These are phyloP conservation scores for Exophiala viscosa DNA, from an alignment of 2,329 filamentous ascomycete species.

Conservation along the genomic window DNA sequence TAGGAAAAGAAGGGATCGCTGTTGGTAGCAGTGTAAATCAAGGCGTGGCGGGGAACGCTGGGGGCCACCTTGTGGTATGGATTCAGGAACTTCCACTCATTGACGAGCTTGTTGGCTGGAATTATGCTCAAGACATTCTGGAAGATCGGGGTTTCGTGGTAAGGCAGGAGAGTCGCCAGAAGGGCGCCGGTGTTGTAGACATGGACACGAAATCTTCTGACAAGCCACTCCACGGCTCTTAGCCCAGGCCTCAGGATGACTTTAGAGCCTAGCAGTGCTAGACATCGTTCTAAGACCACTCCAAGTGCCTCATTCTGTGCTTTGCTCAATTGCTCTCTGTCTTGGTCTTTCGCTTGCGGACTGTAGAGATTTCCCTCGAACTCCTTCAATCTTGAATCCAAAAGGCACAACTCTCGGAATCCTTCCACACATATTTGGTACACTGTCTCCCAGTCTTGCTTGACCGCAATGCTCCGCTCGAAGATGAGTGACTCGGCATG, in stretches of 20 bases:
- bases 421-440: conserved; percentile 84
- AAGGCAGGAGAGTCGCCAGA: conserved; percentile 84
- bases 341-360: conserved; percentile 85
- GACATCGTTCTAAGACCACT: conserved; percentile 71
- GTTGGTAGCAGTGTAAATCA: conserved; percentile 79
- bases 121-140: conserved; percentile 82
- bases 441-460: conserved; percentile 85
- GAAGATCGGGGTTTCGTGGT: conserved; percentile 83
- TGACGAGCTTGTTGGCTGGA: conserved; percentile 64
- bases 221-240: conserved; percentile 90
- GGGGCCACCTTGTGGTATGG: conserved; percentile 79
- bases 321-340: conserved; percentile 77
- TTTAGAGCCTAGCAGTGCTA: conserved; percentile 72
- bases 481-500: conserved; percentile 96
- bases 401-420: conserved; percentile 82
- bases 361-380: conserved; percentile 83
- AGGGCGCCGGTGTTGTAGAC: conserved; percentile 79
- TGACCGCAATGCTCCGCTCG: conserved; percentile 75
- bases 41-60: conserved; percentile 70
- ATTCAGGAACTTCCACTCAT: conserved; percentile 75
- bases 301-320: conserved; percentile 80
- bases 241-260: conserved; percentile 81
- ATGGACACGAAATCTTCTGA: conserved; percentile 86
- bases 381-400: conserved; percentile 72
- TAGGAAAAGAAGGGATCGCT: conserved; percentile 71